phyloP scores from a whole-genome alignment of 2,329 filamentous ascomycete species.

The Parafenestella ontariensis region DNA sequence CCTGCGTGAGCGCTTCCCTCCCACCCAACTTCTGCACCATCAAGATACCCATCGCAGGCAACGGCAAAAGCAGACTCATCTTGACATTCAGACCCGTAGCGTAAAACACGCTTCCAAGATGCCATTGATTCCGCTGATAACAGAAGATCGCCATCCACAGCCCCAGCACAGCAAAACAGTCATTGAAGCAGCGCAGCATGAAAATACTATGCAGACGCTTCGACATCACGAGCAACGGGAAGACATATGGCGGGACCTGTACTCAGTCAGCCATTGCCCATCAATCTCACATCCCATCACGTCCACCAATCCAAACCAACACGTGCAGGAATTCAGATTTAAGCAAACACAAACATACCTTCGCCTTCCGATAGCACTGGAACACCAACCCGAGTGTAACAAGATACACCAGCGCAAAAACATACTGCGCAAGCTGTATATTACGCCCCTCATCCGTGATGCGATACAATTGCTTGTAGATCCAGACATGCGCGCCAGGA shows the following conservation, averaged over 20 bases:
- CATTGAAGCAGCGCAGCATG: conserved; percentile 92
- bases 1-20: conserved; percentile 69
- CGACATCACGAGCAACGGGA: conserved; percentile 84
- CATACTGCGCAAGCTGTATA: conserved; percentile 79
- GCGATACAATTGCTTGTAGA: conserved; percentile 80
- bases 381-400: conserved; percentile 77
- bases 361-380: conserved; percentile 78
- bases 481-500: conserved; percentile 91
- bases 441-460: conserved; percentile 78
- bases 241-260: conserved; percentile 83
- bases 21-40: conserved; percentile 77
- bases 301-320: too few species aligned
- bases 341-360: too few species aligned
- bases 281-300: too few species aligned
- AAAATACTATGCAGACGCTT: conserved; percentile 96
- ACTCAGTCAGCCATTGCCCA: neutral
- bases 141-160: conserved; percentile 82
- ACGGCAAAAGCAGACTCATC: conserved; percentile 85
- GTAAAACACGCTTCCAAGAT: conserved; percentile 74
- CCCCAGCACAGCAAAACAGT: conserved; percentile 84
- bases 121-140: conserved; percentile 78
- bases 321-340: too few species aligned
- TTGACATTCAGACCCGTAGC: conserved; percentile 87
- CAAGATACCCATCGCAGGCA: conserved; percentile 80
- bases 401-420: conserved; percentile 85